Conservation (phyloP, 495 filamentous ascomycete species). For the Eremomyces bilateralis region DNA sequence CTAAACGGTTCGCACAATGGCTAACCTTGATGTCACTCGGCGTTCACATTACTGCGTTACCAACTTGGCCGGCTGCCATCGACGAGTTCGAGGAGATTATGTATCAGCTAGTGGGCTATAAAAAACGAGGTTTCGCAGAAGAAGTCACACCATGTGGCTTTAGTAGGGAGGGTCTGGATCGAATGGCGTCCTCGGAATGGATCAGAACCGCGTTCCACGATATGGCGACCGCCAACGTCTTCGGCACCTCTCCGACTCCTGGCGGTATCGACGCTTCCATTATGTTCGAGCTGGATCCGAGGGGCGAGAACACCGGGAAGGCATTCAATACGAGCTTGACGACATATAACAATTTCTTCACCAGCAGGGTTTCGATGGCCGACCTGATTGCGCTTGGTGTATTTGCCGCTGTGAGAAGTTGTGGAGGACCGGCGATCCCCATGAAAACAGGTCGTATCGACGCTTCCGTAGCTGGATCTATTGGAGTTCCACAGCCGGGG, state of each 20-base stretch:
- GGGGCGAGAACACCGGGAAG: conserved; percentile 33
- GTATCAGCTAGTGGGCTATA: conserved; percentile 32
- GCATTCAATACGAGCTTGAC: conserved; percentile 34
- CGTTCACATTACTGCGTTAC: too few species aligned
- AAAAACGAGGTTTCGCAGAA: conserved; percentile 29
- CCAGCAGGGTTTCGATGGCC: conserved; percentile 25
- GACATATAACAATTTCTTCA: conserved; percentile 30
- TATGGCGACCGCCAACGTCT: conserved; percentile 32
- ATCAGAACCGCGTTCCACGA: conserved; percentile 41
- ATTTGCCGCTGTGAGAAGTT: conserved; percentile 32
- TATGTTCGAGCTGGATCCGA: conserved; percentile 32
- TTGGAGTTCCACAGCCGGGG: conserved; percentile 36
- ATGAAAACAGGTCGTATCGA: conserved; percentile 32
- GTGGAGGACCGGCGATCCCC: conserved; percentile 34
- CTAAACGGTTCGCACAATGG: too few species aligned
- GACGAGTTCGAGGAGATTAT: conserved; percentile 44
- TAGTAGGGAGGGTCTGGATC: conserved; percentile 30
- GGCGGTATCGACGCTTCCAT: conserved; percentile 39
- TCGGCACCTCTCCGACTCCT: too few species aligned
- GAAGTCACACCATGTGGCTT: conserved; percentile 35
- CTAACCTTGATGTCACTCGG: too few species aligned
- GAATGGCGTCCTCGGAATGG: conserved; percentile 37
- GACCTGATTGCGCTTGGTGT: conserved; percentile 39
- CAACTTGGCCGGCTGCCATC: conserved; percentile 35
- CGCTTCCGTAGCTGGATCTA: conserved; percentile 25